Percentiles rank a stretch among this genome's conserved stretches.
These are phyloP conservation scores for Paratinospora sagittata DNA, from an alignment of 164 flowering plant genomes.

Conservation along the genomic window DNA sequence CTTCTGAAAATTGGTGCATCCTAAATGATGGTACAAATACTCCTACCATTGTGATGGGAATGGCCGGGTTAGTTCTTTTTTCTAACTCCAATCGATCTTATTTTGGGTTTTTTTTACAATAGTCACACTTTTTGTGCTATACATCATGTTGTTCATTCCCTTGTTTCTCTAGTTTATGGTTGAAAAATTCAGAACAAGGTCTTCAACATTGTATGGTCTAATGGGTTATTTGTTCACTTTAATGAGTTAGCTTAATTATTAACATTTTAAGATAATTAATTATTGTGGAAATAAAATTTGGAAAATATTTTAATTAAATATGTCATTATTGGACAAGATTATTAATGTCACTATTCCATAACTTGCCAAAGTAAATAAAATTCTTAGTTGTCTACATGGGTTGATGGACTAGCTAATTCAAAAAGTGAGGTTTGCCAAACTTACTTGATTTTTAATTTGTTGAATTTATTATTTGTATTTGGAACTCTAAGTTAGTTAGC, in stretches of 20 bases:
- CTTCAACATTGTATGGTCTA: too few species aligned
- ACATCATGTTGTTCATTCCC: not conserved
- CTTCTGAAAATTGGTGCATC: constrained; percentile 85
- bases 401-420: too few species aligned
- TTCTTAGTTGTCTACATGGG: not conserved
- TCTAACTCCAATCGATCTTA: not conserved
- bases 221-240: too few species aligned
- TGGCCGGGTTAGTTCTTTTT: constrained; percentile 54
- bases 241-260: too few species aligned
- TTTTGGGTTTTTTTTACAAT: not conserved
- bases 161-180: not conserved
- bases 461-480: not conserved
- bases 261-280: not conserved
- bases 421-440: not conserved
- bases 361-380: not conserved
- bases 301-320: not conserved
- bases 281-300: not conserved
- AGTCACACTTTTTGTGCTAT: not conserved
- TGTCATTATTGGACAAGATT: not conserved
- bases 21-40: constrained; percentile 67
- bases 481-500: not conserved
- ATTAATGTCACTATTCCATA: too few species aligned
- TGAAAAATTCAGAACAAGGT: not conserved
- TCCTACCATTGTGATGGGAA: constrained; percentile 77
- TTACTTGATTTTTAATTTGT: not conserved